Evolutionary conservation across 2,329 filamentous ascomycete species (phyloP).

Genomic region (Talaromyces pinophilus): DNA sequence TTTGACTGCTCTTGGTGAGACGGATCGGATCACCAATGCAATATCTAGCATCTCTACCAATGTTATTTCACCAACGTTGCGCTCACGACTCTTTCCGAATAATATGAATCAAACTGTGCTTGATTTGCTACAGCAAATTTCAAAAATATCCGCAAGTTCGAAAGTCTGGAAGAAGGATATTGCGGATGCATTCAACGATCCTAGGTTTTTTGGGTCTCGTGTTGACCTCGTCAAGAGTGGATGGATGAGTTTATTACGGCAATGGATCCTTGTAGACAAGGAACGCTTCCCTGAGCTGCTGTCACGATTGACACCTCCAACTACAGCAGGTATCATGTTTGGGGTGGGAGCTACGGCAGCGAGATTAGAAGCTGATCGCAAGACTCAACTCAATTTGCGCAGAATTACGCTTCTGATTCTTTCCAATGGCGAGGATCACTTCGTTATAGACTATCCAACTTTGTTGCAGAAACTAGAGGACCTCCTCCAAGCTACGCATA

Average conservation of each 20-base stretch:
- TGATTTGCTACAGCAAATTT: slow-evolving; percentile 72
- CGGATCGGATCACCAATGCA: slow-evolving; percentile 77
- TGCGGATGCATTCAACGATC: slow-evolving; percentile 85
- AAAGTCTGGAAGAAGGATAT: slow-evolving; percentile 94
- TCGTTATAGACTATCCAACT: slow-evolving; percentile 70
- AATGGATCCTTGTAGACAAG: slow-evolving; percentile 85
- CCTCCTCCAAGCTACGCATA: slow-evolving; percentile 76
- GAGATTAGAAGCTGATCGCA: slow-evolving; percentile 89
- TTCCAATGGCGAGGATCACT: slow-evolving; percentile 74
- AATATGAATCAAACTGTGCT: slow-evolving; percentile 74
- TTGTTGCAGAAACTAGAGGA: slow-evolving; percentile 85
- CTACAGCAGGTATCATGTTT: slow-evolving; percentile 94
- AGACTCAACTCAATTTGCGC: slow-evolving; percentile 84
- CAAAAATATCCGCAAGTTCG: slow-evolving; percentile 74
- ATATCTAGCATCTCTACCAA: slow-evolving; percentile 79
- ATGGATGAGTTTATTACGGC: slow-evolving; percentile 81
- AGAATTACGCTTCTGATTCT: slow-evolving; percentile 78
- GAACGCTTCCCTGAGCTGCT: slow-evolving; percentile 82
- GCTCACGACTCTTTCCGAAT: slow-evolving; percentile 82
- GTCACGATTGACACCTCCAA: slow-evolving; percentile 75
- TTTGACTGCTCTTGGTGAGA: slow-evolving; percentile 78
- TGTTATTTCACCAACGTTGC: slow-evolving; percentile 77
- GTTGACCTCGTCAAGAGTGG: slow-evolving; percentile 65
- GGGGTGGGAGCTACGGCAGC: slow-evolving; percentile 96
- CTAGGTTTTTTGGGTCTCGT: slow-evolving; percentile 76